Evolutionary conservation across 257 asterid genomes (phyloP).

Genomic region (Striga asiatica): DNA sequence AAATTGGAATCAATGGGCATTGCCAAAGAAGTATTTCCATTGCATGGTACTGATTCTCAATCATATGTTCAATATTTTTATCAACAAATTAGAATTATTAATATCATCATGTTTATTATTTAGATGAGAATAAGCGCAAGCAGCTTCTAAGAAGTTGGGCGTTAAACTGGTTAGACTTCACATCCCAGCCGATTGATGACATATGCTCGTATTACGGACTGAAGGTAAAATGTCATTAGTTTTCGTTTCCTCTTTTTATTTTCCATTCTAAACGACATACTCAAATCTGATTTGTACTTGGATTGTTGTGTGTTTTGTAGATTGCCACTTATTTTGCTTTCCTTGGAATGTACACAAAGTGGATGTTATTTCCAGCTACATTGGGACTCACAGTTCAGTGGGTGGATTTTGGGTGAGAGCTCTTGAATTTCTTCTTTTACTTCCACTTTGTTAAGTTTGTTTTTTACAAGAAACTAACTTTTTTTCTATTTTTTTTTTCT

Average conservation of each 20-base stretch:
- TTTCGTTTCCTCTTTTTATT: conserved; percentile 4
- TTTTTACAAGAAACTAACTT: background rate
- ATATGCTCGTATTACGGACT: conserved; percentile 75
- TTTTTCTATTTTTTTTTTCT: background rate
- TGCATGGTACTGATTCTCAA: conserved; percentile 57
- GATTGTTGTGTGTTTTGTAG: conserved; percentile 23
- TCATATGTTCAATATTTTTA: conserved; percentile 11
- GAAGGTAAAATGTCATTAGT: conserved; percentile 39
- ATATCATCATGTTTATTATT: conserved; percentile 6
- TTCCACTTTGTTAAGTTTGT: background rate
- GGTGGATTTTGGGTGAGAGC: conserved; percentile 70
- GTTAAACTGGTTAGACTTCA: conserved; percentile 77
- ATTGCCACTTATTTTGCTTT: conserved; percentile 84
- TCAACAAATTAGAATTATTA: background rate
- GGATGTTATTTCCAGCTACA: conserved; percentile 90
- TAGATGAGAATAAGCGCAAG: conserved; percentile 77
- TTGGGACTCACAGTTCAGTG: conserved; percentile 68
- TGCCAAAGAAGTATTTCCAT: conserved; percentile 76
- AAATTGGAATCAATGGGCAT: conserved; percentile 48
- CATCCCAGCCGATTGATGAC: conserved; percentile 86
- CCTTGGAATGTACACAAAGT: conserved; percentile 88
- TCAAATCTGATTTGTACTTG: background rate
- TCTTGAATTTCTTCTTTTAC: conserved; percentile 7
- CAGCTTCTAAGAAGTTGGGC: conserved; percentile 91
- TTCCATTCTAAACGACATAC: background rate